Evolutionary conservation across 139 green algal species (phyloP), one percentile per base, ranked within the genome.

Genomic region (Chlamydomonas sp.): DNA sequence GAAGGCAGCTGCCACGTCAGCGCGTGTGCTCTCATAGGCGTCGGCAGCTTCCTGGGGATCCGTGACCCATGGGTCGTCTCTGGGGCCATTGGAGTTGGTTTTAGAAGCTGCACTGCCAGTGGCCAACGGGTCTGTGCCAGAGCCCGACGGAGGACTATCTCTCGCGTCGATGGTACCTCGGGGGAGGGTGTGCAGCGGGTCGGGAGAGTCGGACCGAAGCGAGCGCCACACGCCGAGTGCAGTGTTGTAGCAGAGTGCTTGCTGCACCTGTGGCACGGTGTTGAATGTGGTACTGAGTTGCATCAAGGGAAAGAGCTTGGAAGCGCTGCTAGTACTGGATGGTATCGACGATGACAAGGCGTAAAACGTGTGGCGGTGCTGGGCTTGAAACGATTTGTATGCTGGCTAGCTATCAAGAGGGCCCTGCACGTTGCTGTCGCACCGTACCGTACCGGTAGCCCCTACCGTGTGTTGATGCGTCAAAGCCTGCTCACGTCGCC

Each of bases 161-260:
- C 31, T 49, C 31, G 31, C 31, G 31, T 49, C 31, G 31, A 49
- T 71, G 66, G 2, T 12, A 15, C 12, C 4, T 71, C 12, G 4
- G 66, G 66, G 66, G 15, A 16, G 66, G 66, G 66, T 12, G 17
- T 71, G 66, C 12, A 20, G 5, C 5, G 5, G 17, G 5, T 20
- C 91, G 31, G 82, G 60, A 4, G 93, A 89, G 66, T 95, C 89
- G 18, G 74, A 84, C 63, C 92, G 91, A 66, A 93, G 76, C n/a
- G 93, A 92, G 0, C 95, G 90, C 96, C 96, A 98, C 5, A 82
- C 69, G 31, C 76, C 71, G 4, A 93, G 15, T 0, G 96, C 94
- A 1, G 93, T 93, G 58, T 95, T 86, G 69, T 98, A 98, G 62
- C 91, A 94, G 63, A 96, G 85, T 64, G 94, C 79, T 91, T 98